Evolutionary conservation across 2,329 filamentous ascomycete genomes (phyloP), one percentile per base, ranked within the genome.

Genomic region (Fusarium lyarnte): DNA sequence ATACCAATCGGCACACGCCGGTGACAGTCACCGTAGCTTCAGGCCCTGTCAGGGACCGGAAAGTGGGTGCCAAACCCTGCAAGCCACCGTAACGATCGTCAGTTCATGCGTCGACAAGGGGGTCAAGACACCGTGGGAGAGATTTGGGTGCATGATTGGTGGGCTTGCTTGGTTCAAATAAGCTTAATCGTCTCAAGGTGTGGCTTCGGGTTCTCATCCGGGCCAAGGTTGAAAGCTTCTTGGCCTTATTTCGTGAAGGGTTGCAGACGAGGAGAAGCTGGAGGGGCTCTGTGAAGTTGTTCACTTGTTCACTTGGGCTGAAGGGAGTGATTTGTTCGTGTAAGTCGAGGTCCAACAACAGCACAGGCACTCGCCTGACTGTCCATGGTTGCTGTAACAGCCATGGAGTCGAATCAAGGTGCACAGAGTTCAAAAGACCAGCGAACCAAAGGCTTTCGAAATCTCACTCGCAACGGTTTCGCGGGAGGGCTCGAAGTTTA

Each of bases 161-260:
- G 35, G 39, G 17, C 7, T 17, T 19, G 47, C 21, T n/a, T 36
- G 21, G 14, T 42, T 46, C 45, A 70, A 66, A 58, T 69, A 69
- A 69, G 66, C 66, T 69, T 69, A 69, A 69, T 52, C 27, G 51
- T 64, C 45, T 51, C 51, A 58, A 65, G 62, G 62, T 66, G 65
- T 68, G 65, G 65, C 65, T 68, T 63, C 38, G 63, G 57, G 47
- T 51, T 25, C 17, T n/a, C 23, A 19, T 51, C 49, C 58, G 47
- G 65, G 42, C 29, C 29, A 27, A 41, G n/a, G 35, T 12, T 29
- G 25, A 41, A 19, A 29, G 47, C 42, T 16, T 9, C 36, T 42
- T n/a, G 27, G 39, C 49, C n/a, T 39, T 21, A 6, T n/a, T 59
- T 25, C 12, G 13, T 33, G 29, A 35, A 19, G n/a, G 19, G 25